phyloP scores from a whole-genome alignment of 257 asterid genomes.

The Nicotiana undulata region DNA sequence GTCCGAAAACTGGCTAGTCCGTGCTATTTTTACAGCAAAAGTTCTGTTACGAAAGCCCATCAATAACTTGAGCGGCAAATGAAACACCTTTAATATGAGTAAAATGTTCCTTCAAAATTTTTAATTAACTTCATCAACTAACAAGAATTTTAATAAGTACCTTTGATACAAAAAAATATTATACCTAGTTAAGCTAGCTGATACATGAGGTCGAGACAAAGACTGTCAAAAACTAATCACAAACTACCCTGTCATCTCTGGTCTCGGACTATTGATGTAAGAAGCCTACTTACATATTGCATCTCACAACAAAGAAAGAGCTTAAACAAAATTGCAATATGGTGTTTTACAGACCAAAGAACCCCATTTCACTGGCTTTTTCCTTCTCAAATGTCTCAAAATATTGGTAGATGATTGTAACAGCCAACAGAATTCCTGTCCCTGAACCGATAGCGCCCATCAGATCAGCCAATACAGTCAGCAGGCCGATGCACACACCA shows the following conservation, averaged over 20 bases:
- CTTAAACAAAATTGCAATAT: conserved; percentile 6
- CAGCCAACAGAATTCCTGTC: conserved; percentile 79
- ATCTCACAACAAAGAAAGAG: conserved; percentile 14
- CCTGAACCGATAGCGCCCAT: conserved; percentile 97
- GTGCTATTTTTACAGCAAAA: no score
- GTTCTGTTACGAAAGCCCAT: background rate
- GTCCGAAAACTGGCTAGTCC: no score
- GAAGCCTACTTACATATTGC: conserved; percentile 25
- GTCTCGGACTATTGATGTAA: background rate
- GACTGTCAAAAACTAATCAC: background rate
- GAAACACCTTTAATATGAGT: background rate
- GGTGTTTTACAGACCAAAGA: conserved; percentile 61
- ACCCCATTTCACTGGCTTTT: conserved; percentile 79
- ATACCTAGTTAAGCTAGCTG: background rate
- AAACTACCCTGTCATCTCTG: background rate
- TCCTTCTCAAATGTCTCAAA: conserved; percentile 93
- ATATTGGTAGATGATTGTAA: conserved; percentile 81
- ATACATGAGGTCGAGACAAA: background rate
- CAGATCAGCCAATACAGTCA: conserved; percentile 81
- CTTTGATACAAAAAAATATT: background rate
- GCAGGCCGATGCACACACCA: conserved; percentile 85
- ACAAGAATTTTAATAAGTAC: background rate
- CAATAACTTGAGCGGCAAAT: background rate
- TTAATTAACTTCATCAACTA: background rate
- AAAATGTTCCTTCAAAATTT: background rate